phyloP scores from a whole-genome alignment of 1,139 yeast species.

The Candida freyschussii region DNA sequence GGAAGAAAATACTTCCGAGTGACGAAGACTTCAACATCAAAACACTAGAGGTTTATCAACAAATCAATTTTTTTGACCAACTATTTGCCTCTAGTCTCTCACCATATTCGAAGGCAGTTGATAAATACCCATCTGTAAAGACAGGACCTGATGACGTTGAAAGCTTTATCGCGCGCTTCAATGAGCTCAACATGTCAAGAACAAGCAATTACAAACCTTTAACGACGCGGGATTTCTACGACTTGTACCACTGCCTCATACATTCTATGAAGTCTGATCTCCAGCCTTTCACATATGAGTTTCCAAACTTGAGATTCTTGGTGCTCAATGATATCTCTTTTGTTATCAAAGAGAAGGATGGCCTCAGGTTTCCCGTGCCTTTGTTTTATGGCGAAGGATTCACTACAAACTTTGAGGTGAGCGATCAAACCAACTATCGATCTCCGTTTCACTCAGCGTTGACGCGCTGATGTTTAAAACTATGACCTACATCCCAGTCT shows the following conservation, averaged over 20 bases:
- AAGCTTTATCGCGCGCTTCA: constrained; percentile 30
- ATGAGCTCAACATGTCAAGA: constrained; percentile 19
- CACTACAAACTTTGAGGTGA: too few species aligned
- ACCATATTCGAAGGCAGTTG: constrained; percentile 39
- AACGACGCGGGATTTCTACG: constrained; percentile 29
- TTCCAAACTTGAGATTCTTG: constrained; percentile 32
- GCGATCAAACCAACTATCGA: too few species aligned
- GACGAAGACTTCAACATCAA: constrained; percentile 27
- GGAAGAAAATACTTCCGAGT: constrained; percentile 28
- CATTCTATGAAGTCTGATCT: constrained; percentile 34
- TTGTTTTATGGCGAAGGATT: too few species aligned
- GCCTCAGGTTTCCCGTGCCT: too few species aligned
- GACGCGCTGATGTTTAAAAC: too few species aligned
- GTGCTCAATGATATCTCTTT: constrained; percentile 38
- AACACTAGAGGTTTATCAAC: constrained; percentile 27
- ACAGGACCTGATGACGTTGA: constrained; percentile 35
- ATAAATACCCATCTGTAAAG: constrained; percentile 35
- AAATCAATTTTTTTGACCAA: constrained; percentile 32
- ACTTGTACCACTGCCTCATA: constrained; percentile 32
- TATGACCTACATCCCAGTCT: too few species aligned
- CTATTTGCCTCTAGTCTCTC: constrained; percentile 30
- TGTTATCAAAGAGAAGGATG: constrained; percentile 25
- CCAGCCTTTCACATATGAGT: constrained; percentile 30
- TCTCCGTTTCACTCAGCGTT: too few species aligned
- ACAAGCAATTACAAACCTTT: constrained; percentile 25